Evolutionary conservation across 202 grass and related monocot genomes (phyloP), one percentile per base, ranked within the genome.

Genomic region (Saccharum hybrid): DNA sequence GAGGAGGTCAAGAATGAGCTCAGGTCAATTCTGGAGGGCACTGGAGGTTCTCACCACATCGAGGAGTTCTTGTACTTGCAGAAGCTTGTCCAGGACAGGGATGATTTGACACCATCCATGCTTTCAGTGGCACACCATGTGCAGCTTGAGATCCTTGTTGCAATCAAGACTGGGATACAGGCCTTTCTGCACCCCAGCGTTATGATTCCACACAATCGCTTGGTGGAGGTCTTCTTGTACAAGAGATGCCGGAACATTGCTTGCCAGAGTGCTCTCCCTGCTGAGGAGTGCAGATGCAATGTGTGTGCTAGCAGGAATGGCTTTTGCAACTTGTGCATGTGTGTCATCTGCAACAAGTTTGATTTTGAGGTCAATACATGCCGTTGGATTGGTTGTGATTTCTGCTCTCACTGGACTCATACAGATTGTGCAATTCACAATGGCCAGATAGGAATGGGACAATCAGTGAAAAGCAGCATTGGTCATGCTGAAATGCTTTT

Each of bases 351-450:
- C 84, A 99, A 88, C 79, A 99, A 99, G 86, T 99, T 99, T 68
- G 96, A 99, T 89, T 99, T 99, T 31, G 96, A 99, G 86, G 96
- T 99, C 30, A 99, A 99, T 79, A 96, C 96, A 22, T 99, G 96
- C 77, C 93, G 96, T 19, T 99, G 96, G 96, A 93, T 99, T 57
- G 96, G 96, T 4, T 99, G 96, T 68, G 96, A 99, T 83, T 86
- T 90, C 83, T 99, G 96, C 80, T 90, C 91, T 67, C 96, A 99
- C 46, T 99, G 96, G 96, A 96, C 93, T 6, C 96, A 99, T 63
- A 99, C 96, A 0, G 91, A 99, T 48, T 99, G 96, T 80, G 96
- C 96, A 3, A 99, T 99, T 51, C 88, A 87, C 11, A 86, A 81
- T 67, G 89, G 89, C 10, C 93, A 91, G 66, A 99, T 99, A 69